Evolutionary conservation across 108 stramenopile genomes (phyloP).

Genomic region (Fragilariopsis cylindrus): DNA sequence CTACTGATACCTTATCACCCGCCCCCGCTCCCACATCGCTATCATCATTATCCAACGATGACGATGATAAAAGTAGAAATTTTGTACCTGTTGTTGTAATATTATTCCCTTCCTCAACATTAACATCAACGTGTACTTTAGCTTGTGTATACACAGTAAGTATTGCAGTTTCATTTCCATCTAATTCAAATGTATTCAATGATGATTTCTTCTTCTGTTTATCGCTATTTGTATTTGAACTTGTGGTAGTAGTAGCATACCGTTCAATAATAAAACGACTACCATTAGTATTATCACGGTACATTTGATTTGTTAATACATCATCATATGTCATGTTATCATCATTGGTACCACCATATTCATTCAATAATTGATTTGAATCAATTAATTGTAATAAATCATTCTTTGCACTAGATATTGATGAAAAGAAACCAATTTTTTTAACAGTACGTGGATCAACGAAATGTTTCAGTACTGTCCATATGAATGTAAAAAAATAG

Average conservation of each 20-base stretch:
- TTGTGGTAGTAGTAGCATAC: too few species aligned
- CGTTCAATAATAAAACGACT: too few species aligned
- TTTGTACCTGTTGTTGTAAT: background rate
- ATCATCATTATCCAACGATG: too few species aligned
- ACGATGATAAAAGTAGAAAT: too few species aligned
- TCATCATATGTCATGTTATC: background rate
- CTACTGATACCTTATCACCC: too few species aligned
- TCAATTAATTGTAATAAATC: slow-evolving; percentile 1
- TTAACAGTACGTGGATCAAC: slow-evolving; percentile 17
- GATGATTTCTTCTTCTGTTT: too few species aligned
- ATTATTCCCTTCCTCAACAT: background rate
- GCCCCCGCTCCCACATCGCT: too few species aligned
- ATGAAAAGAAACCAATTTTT: slow-evolving; percentile 16
- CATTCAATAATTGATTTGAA: background rate
- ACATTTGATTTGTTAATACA: too few species aligned
- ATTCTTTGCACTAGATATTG: background rate
- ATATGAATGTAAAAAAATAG: slow-evolving; percentile 1
- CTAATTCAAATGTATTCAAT: background rate
- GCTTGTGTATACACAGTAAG: slow-evolving; percentile 1
- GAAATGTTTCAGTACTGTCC: background rate
- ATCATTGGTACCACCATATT: slow-evolving; percentile 15
- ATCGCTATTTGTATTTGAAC: too few species aligned
- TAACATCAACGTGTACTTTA: background rate
- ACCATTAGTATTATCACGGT: too few species aligned
- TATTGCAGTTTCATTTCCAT: background rate